A percentile compares a stretch with the other conserved stretches of the same genome.
These are phyloP conservation scores for Aureobasidium pullulans DNA, from an alignment of 2,329 filamentous ascomycete genomes.

Conservation along the genomic window DNA sequence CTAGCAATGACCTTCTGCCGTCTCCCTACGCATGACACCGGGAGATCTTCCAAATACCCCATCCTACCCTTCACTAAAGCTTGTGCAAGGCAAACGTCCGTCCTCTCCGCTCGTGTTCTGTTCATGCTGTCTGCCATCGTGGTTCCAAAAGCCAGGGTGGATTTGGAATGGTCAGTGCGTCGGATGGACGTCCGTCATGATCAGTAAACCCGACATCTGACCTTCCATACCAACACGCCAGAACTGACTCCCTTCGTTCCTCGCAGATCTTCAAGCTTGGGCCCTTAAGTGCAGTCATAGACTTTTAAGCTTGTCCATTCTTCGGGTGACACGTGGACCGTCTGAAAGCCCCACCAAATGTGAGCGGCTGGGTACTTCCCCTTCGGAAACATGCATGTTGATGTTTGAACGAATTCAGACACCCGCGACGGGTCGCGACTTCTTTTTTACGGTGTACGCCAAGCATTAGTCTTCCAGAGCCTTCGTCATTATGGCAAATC, in stretches of 20 bases:
- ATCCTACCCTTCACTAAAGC: background rate
- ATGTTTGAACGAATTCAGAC: too few species aligned
- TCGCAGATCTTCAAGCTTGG: background rate
- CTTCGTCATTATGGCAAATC: too few species aligned
- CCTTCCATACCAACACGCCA: background rate
- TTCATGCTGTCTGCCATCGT: background rate
- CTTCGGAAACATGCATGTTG: background rate
- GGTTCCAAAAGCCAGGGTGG: background rate
- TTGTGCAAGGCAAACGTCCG: background rate
- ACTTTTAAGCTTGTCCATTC: background rate
- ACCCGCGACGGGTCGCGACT: too few species aligned
- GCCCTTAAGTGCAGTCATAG: background rate
- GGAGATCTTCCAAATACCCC: background rate
- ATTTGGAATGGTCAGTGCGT: background rate
- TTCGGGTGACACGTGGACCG: constrained; percentile 2
- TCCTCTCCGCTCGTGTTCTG: background rate
- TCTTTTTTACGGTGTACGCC: too few species aligned
- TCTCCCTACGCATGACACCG: background rate
- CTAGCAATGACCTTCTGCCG: background rate
- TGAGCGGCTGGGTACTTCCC: background rate
- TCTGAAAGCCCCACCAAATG: background rate
- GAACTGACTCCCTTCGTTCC: background rate
- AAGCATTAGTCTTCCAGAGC: too few species aligned
- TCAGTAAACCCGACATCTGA: background rate
- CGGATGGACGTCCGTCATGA: background rate